Conservation (phyloP, 2,329 filamentous ascomycete genomes). For the Cladosporium colombiae region DNA sequence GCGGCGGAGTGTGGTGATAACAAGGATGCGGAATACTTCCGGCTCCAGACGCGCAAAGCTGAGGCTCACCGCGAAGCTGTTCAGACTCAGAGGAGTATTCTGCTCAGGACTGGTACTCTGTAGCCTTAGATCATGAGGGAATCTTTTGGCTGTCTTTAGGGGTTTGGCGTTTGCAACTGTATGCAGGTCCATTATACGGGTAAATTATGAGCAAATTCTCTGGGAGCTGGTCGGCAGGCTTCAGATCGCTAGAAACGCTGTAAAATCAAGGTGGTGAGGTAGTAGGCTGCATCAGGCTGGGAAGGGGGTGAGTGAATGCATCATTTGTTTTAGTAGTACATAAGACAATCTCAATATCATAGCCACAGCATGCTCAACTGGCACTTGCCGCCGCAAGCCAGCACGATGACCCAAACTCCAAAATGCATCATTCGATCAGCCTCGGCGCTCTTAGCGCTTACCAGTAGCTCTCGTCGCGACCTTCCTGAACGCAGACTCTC, state of each 20-base stretch:
- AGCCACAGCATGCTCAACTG: neutral
- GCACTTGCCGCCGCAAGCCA: neutral
- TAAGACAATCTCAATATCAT: neutral
- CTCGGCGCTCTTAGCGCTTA: conserved; percentile 6
- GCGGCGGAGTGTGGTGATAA: neutral
- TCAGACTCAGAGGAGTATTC: neutral
- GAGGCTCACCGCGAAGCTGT: neutral
- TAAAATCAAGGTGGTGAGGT: no score
- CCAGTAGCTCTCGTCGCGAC: conserved; percentile 18
- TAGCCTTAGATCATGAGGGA: neutral
- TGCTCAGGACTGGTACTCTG: neutral
- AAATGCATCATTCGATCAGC: neutral
- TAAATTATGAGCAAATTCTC: no score
- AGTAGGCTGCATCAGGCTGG: neutral
- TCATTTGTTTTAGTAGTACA: conserved; percentile 11
- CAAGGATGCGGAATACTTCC: neutral
- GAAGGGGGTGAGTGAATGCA: neutral
- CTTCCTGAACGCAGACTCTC: conserved; percentile 40
- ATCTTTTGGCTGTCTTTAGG: no score
- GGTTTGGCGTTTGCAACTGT: no score
- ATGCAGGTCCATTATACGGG: no score
- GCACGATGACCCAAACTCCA: conserved; percentile 6
- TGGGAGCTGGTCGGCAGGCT: no score
- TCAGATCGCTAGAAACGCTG: no score
- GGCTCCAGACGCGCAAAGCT: neutral